Evolutionary conservation across 331 rosid genomes (phyloP), one percentile per base, ranked within the genome.

Genomic region (Ulmus americana): DNA sequence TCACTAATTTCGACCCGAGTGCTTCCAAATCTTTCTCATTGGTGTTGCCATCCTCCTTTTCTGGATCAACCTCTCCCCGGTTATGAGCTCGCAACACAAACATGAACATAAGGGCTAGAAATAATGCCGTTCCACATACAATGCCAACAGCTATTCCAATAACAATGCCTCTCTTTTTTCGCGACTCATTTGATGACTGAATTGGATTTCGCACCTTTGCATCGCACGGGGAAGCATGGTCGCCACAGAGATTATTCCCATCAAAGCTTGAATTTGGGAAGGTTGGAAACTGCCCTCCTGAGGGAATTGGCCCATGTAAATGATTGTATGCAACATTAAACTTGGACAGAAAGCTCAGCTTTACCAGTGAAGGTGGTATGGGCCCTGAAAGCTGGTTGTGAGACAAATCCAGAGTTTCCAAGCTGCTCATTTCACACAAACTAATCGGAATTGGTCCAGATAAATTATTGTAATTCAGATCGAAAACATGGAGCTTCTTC

Each of bases 11-110:
- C 12, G 82, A 64, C 5, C 79, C 79, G 28, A 70, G 65, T 57
- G 74, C 76, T 45, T 65, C 83, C 67, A 64, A 57, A 49, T 55
- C 63, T 60, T 67, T 59, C 39, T 45, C 73, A 13, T 63, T 14
- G 18, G 59, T 67, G 58, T 42, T 59, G 10, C 42, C 35, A 4
- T 69, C 70, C 56, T 79, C 83, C 42, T 14, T 70, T 49, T 74
- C 80, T 0, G 74, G 74, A 74, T 79, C 80, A 62, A 79, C 61
- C 60, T 70, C 83, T 55, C 80, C 44, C n/a, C 67, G 61, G 8
- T 16, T 60, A 40, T 70, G 64, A 16, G 22, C 65, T 56, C 80
- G 59, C 54, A 79, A 20, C 63, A 74, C 47, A 64, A 68, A 45
- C 46, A 79, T 28, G 55, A 65, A 56, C 50, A 61, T 1, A 39